Evolutionary conservation across 83 land plant species (phyloP), one percentile per base, ranked within the genome.

Genomic region (Thuja plicata): DNA sequence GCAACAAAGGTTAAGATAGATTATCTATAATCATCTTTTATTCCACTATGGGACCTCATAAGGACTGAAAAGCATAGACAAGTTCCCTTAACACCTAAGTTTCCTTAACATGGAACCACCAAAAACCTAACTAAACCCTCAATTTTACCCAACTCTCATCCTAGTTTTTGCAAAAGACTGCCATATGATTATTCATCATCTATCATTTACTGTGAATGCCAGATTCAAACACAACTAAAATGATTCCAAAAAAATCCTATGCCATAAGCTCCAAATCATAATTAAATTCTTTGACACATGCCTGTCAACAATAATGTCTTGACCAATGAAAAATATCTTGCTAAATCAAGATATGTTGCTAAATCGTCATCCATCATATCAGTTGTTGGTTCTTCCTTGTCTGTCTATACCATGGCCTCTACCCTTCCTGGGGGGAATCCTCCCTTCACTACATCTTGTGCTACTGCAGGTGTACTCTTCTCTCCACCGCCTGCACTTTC

Each of bases 251-350:
- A 43, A 19, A 15, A 2, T 52, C 85, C 55, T 83, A 5, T 83
- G 52, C 54, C 43, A 5, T 48, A 5, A 83, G 48, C 16, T 46
- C 54, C 48, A 74, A 46, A 83, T 83, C 55, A 46, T 83, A 83
- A 83, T 5, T 46, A 54, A 52, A 30, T 83, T 46, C 85, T 83
- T n/a, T 43, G 85, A n/a, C 55, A 83, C 54, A 48, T 83, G 85
- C 55, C 52, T n/a, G 16, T 46, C 85, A 83, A 46, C 50, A 48
- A 30, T 83, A 46, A n/a, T 48, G 34, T n/a, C 85, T 12, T 83
- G 54, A 83, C 43, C 54, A 43, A 83, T 46, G 16, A n/a, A 83
- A 45, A 15, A 48, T 83, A 83, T 83, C 55, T 46, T n/a, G n/a
- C n/a, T n/a, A n/a, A 38, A 38, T 38, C 40, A 0, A 38, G 0